These are phyloP conservation scores for Cyclotella kingstonii DNA, from an alignment of 108 stramenopile species.

Conservation along the genomic window DNA sequence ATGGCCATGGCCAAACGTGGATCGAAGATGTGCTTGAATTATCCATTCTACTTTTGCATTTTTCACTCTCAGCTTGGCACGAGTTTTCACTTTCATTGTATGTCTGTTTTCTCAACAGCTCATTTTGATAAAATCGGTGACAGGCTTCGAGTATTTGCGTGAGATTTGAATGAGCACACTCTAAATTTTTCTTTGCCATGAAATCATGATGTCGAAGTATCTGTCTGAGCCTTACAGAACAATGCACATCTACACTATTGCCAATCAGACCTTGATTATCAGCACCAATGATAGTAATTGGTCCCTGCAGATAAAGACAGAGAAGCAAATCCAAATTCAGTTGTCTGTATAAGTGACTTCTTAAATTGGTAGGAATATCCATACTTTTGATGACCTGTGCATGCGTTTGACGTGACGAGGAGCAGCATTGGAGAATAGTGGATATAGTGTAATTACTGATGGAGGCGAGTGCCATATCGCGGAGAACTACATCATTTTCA, in stretches of 20 bases:
- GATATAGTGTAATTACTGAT: neutral
- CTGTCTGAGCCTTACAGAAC: neutral
- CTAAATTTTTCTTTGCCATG: neutral
- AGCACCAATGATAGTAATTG: neutral
- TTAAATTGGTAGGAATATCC: neutral
- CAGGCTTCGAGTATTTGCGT: neutral
- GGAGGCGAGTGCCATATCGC: neutral
- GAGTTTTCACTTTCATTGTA: neutral
- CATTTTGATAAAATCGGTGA: neutral
- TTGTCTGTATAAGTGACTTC: neutral
- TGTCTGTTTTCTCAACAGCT: neutral
- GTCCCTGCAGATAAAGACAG: neutral
- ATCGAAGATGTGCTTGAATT: neutral
- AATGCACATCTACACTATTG: neutral
- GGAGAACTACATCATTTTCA: neutral
- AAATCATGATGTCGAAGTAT: neutral
- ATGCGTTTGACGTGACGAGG: neutral
- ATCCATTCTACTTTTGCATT: too few relatives aligned
- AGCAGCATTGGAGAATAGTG: neutral
- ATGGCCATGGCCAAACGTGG: conserved; percentile 32
- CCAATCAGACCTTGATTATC: neutral
- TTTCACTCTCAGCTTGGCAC: neutral
- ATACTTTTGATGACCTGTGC: neutral
- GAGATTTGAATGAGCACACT: neutral
- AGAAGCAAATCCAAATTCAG: neutral